These are phyloP conservation scores for Erythrophleum fordii DNA, from an alignment of 306 rosid genomes.

Conservation along the genomic window DNA sequence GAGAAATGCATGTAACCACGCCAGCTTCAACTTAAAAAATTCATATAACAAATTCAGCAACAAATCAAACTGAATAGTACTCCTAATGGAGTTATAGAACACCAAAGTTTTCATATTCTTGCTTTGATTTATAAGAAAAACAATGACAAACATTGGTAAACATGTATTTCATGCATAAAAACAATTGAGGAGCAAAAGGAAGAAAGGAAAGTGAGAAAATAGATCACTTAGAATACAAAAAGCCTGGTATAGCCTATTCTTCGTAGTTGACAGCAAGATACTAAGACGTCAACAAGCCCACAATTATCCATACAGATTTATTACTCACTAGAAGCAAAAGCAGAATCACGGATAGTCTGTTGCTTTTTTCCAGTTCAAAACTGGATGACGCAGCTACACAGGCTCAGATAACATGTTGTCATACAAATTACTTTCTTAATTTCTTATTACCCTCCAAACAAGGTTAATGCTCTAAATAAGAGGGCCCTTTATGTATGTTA, in stretches of 20 bases:
- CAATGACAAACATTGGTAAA: background rate
- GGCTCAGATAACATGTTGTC: background rate
- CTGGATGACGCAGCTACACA: background rate
- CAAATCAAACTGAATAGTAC: constrained; percentile 15
- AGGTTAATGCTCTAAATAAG: background rate
- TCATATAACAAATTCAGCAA: constrained; percentile 14
- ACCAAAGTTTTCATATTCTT: background rate
- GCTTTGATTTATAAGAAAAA: background rate
- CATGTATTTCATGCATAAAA: background rate
- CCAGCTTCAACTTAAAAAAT: constrained; percentile 15
- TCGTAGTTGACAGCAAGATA: background rate
- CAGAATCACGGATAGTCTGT: background rate
- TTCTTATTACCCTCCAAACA: background rate
- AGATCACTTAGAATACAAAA: background rate
- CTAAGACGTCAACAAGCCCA: background rate
- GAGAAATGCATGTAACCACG: background rate
- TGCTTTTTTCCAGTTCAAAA: background rate
- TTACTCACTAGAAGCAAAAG: background rate
- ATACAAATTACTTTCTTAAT: background rate
- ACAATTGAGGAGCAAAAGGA: background rate
- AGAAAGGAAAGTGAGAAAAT: background rate
- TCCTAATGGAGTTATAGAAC: background rate
- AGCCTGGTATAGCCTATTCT: background rate
- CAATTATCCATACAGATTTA: background rate
- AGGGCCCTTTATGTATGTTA: constrained; percentile 5